A percentile compares a stretch with the other conserved stretches of the same genome.
phyloP scores from a whole-genome alignment of 2,329 filamentous ascomycete genomes.

The Penicillium thymicola region DNA sequence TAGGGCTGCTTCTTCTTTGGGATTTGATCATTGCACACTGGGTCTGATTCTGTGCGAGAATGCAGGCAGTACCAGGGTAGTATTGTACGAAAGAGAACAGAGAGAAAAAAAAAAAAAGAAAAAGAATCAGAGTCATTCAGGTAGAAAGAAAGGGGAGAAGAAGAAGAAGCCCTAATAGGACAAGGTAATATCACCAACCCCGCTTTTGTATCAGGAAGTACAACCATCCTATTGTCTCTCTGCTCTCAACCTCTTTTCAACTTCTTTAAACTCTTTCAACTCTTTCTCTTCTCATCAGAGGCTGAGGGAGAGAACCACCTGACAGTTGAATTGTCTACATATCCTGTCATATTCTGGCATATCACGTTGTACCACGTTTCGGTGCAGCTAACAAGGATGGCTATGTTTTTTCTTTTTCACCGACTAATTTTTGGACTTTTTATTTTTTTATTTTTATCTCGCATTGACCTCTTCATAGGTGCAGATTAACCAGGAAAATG shows the following conservation, averaged over 20 bases:
- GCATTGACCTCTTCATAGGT: constrained; percentile 3
- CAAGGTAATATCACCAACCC: background rate
- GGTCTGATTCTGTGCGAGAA: constrained; percentile 6
- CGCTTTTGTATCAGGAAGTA: background rate
- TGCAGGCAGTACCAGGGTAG: constrained; percentile 7
- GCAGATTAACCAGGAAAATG: background rate
- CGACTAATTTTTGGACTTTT: background rate
- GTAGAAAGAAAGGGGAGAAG: background rate
- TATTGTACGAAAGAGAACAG: background rate
- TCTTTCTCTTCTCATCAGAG: background rate
- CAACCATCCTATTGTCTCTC: background rate
- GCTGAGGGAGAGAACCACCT: background rate
- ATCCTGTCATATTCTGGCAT: constrained; percentile 17
- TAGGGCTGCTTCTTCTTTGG: constrained; percentile 3
- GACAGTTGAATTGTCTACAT: background rate
- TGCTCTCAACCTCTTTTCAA: background rate
- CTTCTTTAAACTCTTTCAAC: background rate
- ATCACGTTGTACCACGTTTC: constrained; percentile 28
- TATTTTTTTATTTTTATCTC: background rate
- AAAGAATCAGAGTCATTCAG: background rate
- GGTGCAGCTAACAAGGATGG: constrained; percentile 21
- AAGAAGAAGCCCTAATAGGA: background rate
- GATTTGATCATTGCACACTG: constrained; percentile 1
- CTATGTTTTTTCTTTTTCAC: constrained; percentile 8
- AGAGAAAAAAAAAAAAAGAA: too few species aligned